Evolutionary conservation across 2,329 filamentous ascomycete genomes (phyloP).

Genomic region (Penicillium sp.): DNA sequence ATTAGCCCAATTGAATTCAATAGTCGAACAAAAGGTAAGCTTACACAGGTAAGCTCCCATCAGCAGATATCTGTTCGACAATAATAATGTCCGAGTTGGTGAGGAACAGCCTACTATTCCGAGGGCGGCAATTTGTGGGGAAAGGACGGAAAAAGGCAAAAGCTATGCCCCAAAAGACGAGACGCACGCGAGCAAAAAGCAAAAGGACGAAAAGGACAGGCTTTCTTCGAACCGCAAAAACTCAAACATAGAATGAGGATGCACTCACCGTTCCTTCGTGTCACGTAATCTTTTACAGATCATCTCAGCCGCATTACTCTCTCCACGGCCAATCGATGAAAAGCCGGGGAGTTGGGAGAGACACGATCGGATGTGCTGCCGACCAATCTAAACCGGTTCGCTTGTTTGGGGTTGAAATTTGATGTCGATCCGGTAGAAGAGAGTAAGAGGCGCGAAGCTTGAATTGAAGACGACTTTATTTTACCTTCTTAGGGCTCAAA

Average conservation of each 20-base stretch:
- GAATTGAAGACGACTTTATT: background rate
- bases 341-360: background rate
- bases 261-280: background rate
- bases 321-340: background rate
- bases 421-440: background rate
- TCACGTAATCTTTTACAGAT: background rate
- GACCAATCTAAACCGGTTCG: background rate
- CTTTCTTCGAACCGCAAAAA: background rate
- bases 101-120: background rate
- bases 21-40: background rate
- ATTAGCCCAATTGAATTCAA: background rate
- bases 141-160: background rate
- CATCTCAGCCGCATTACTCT: background rate
- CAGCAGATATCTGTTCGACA: background rate
- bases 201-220: background rate
- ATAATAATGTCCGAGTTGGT: background rate
- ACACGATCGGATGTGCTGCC: background rate
- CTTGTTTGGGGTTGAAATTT: background rate
- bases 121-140: background rate
- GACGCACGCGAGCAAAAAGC: background rate
- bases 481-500: slow-evolving; percentile 7
- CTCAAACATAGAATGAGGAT: background rate
- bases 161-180: background rate
- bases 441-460: background rate
- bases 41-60: background rate